Evolutionary conservation across 176 grass and related monocot genomes (phyloP).

Genomic region (Alloteropsis semialata): DNA sequence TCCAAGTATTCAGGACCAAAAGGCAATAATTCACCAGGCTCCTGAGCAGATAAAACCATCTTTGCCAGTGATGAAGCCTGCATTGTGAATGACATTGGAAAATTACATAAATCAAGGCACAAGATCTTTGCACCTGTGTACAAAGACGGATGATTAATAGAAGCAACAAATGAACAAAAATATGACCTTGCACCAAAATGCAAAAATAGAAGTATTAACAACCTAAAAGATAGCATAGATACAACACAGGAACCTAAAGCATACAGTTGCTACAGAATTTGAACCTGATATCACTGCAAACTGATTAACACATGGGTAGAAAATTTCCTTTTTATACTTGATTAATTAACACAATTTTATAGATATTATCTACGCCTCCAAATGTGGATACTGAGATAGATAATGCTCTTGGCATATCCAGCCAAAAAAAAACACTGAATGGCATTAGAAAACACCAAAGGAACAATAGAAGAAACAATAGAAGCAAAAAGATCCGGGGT

Average conservation of each 20-base stretch:
- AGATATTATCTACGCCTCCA: background rate
- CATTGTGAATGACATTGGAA: too few relatives aligned
- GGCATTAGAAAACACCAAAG: background rate
- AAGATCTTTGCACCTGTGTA: too few relatives aligned
- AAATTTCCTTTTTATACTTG: background rate
- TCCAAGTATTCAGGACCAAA: constrained; percentile 87
- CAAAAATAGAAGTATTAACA: background rate
- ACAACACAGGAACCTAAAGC: background rate
- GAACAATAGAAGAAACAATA: background rate
- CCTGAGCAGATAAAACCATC: constrained; percentile 46
- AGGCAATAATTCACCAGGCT: constrained; percentile 44
- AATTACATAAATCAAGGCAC: too few relatives aligned
- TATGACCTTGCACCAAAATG: background rate
- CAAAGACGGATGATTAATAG: constrained; percentile 7
- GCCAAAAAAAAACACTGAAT: background rate
- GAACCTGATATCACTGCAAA: background rate
- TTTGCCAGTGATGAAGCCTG: constrained; percentile 76
- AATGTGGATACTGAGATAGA: background rate
- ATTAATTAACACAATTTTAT: background rate
- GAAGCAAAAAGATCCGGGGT: background rate
- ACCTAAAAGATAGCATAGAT: background rate
- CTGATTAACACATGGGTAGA: background rate
- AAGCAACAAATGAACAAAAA: background rate
- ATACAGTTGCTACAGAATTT: background rate
- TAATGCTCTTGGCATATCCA: background rate